These are phyloP conservation scores for Echites panduratus DNA, from an alignment of 257 asterid species.

Conservation along the genomic window DNA sequence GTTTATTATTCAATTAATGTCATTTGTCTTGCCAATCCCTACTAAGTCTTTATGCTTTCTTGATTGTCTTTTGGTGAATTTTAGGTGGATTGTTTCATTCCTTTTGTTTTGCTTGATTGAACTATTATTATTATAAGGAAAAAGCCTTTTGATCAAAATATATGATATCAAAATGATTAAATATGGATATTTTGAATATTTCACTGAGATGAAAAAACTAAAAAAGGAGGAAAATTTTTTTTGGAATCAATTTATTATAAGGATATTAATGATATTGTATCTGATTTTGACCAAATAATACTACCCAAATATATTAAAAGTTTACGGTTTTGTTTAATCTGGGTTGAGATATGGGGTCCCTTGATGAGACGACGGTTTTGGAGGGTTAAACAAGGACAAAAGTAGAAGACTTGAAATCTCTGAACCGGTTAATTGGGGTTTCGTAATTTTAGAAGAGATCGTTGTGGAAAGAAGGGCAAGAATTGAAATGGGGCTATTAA, in stretches of 20 bases:
- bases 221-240: too few relatives aligned
- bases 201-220: too few relatives aligned
- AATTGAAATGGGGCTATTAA: conserved; percentile 23
- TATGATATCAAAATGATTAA: too few relatives aligned
- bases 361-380: conserved; percentile 11
- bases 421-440: conserved; percentile 22
- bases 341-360: conserved; percentile 12
- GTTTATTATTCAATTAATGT: neutral
- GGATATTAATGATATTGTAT: too few relatives aligned
- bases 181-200: too few relatives aligned
- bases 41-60: conserved; percentile 2
- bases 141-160: too few relatives aligned
- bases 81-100: neutral
- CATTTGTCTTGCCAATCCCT: conserved; percentile 15
- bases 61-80: conserved; percentile 12
- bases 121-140: too few relatives aligned
- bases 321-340: neutral
- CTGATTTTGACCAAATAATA: too few relatives aligned
- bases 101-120: neutral
- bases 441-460: conserved; percentile 18
- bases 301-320: too few relatives aligned
- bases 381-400: conserved; percentile 32
- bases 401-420: conserved; percentile 38
- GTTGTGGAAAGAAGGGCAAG: conserved; percentile 20
- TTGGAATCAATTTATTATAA: too few relatives aligned